These are phyloP conservation scores for Claviceps sp. DNA, from an alignment of 2,329 filamentous ascomycete genomes.

Conservation along the genomic window DNA sequence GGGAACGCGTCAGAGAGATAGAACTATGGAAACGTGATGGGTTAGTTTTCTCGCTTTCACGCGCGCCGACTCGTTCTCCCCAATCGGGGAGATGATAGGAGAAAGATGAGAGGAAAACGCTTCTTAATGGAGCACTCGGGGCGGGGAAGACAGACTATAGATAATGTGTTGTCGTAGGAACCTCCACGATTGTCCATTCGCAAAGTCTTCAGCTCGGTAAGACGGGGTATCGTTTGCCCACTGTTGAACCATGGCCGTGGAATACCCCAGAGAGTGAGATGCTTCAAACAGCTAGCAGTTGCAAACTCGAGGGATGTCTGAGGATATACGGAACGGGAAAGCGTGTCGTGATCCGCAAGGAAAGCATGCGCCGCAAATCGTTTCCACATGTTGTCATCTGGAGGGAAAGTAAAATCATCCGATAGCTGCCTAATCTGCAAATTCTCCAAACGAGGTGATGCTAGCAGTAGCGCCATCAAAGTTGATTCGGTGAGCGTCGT, in stretches of 20 bases:
- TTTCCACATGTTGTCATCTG: conserved; percentile 4
- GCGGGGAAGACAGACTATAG: too few species aligned
- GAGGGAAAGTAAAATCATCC: background rate
- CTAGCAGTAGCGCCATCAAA: too few species aligned
- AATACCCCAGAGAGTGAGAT: conserved; percentile 12
- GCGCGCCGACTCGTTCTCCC: too few species aligned
- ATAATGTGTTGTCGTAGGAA: too few species aligned
- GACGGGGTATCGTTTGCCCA: conserved; percentile 6
- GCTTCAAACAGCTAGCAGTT: conserved; percentile 9
- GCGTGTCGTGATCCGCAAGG: conserved; percentile 1
- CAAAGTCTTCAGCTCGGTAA: conserved; percentile 15
- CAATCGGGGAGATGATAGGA: too few species aligned
- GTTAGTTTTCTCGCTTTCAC: too few species aligned
- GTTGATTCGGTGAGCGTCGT: too few species aligned
- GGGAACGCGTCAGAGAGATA: too few species aligned
- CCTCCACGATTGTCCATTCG: too few species aligned
- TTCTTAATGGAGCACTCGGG: too few species aligned
- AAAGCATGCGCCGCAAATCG: conserved; percentile 5
- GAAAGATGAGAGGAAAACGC: too few species aligned
- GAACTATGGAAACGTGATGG: too few species aligned
- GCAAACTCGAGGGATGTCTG: conserved; percentile 7
- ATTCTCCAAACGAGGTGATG: conserved; percentile 11
- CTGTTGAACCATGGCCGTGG: conserved; percentile 10
- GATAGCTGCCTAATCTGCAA: conserved; percentile 11
- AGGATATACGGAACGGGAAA: background rate